phyloP scores from a whole-genome alignment of 2,329 filamentous ascomycete genomes.

The Pseudogymnoascus sp. region DNA sequence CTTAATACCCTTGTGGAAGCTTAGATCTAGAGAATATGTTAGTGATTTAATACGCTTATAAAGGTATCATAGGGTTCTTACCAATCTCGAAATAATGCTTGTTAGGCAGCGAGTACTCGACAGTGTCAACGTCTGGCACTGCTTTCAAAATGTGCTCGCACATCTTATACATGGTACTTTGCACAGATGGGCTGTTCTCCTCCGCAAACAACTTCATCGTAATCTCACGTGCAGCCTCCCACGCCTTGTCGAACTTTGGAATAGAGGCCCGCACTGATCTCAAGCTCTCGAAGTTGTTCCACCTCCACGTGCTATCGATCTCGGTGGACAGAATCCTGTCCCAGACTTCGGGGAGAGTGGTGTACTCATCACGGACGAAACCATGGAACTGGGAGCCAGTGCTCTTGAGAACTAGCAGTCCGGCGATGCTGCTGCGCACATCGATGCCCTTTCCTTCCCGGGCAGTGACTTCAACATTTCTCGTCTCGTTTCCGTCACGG shows the following conservation, averaged over 20 bases:
- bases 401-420: constrained; percentile 86
- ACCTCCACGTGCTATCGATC: constrained; percentile 79
- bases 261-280: constrained; percentile 57
- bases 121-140: constrained; percentile 61
- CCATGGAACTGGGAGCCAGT: constrained; percentile 94
- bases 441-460: constrained; percentile 61
- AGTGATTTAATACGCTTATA: constrained; percentile 12
- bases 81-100: constrained; percentile 98
- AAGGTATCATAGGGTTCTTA: constrained; percentile 37
- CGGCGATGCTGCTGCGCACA: constrained; percentile 69
- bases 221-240: constrained; percentile 66
- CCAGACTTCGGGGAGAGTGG: constrained; percentile 81
- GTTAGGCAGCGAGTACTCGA: constrained; percentile 84
- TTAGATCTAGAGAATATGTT: constrained; percentile 55
- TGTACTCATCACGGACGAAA: constrained; percentile 89
- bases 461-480: constrained; percentile 68
- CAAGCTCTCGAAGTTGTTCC: constrained; percentile 62
- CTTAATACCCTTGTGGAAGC: constrained; percentile 91
- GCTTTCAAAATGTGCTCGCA: constrained; percentile 72
- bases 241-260: constrained; percentile 69
- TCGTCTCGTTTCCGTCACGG: constrained; percentile 80
- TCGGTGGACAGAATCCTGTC: constrained; percentile 94
- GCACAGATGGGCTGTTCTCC: constrained; percentile 86
- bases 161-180: constrained; percentile 99
- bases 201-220: constrained; percentile 88